A percentile compares a stretch with the other conserved stretches of the same genome.
These are phyloP conservation scores for Chaetomium olivaceum DNA, from an alignment of 2,329 filamentous ascomycete species.

Conservation along the genomic window DNA sequence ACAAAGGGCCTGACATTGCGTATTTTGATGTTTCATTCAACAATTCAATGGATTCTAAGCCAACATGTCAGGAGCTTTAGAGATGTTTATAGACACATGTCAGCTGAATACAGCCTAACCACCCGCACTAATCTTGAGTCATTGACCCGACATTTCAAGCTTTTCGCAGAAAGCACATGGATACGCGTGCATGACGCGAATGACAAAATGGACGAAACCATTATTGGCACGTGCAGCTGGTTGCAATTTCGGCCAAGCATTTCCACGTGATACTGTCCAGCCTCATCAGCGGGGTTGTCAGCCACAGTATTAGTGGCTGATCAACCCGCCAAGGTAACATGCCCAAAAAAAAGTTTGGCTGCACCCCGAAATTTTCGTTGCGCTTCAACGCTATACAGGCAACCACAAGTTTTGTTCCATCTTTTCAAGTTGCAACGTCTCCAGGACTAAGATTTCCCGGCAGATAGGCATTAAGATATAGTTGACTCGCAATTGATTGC, in stretches of 20 bases:
- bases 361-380: conserved; percentile 26
- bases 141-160: background rate
- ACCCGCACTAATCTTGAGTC: background rate
- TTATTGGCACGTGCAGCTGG: background rate
- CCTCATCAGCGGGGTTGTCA: background rate
- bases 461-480: background rate
- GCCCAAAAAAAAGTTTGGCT: conserved; percentile 31
- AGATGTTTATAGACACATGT: background rate
- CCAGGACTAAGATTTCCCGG: background rate
- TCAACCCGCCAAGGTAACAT: conserved; percentile 9
- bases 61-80: background rate
- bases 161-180: conserved; percentile 5
- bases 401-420: background rate
- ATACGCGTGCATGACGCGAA: conserved; percentile 34
- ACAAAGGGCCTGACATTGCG: background rate
- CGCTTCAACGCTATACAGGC: background rate
- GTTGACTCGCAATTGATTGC: background rate
- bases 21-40: background rate
- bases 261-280: background rate
- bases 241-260: background rate
- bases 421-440: background rate
- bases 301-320: background rate
- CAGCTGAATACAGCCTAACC: background rate
- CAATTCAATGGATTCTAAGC: background rate
- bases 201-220: background rate